These are phyloP conservation scores for Metarhizium anisopliae DNA, from an alignment of 2,329 filamentous ascomycete genomes.

Conservation along the genomic window DNA sequence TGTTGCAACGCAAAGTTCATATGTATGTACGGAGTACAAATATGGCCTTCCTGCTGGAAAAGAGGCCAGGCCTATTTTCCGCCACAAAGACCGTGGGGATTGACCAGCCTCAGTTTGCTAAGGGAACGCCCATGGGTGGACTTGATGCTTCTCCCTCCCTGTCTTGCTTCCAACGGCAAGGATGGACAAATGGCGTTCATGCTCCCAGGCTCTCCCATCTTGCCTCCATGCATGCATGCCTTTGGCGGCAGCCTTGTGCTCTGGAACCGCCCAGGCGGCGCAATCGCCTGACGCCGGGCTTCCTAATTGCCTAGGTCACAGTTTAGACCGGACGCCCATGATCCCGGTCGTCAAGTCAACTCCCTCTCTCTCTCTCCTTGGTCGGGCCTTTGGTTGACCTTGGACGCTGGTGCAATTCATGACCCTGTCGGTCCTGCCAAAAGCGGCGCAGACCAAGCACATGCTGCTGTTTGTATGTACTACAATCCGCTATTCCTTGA, in stretches of 20 bases:
- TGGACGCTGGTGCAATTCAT: not conserved
- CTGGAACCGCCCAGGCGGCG: slow-evolving; percentile 4
- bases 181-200: slow-evolving; percentile 6
- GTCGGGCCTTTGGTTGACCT: not conserved
- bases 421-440: not conserved
- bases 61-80: not conserved
- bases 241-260: not conserved
- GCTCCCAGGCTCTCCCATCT: not conserved
- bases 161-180: slow-evolving; percentile 20
- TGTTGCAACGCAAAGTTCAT: not conserved
- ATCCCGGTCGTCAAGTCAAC: not conserved
- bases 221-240: not conserved
- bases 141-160: slow-evolving; percentile 20
- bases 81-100: not conserved
- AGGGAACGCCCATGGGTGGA: slow-evolving; percentile 15
- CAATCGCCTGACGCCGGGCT: not conserved
- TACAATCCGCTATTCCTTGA: not conserved
- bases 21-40: too few species aligned
- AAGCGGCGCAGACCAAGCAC: not conserved
- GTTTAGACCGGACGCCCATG: not conserved
- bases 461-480: too few species aligned
- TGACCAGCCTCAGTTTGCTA: slow-evolving; percentile 10
- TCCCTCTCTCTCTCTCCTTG: not conserved
- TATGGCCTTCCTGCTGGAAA: slow-evolving; percentile 1
- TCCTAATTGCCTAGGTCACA: not conserved